phyloP scores from a whole-genome alignment of 768 basidiomycete species.

The Leccinum pellstonianum region DNA sequence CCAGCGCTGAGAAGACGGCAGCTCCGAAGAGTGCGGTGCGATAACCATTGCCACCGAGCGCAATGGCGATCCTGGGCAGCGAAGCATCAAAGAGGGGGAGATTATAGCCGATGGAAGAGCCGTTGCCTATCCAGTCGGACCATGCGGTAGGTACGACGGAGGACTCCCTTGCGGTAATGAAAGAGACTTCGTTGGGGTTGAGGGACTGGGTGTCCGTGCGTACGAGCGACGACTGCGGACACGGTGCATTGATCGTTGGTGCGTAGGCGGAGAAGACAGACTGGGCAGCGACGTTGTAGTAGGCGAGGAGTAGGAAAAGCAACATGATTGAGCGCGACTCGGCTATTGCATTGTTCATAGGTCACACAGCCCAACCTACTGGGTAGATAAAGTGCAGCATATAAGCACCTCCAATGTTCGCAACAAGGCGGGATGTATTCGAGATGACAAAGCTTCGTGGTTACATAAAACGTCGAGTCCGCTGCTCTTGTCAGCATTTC shows the following conservation, averaged over 20 bases:
- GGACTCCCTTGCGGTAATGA: slow-evolving; percentile 43
- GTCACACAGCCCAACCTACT: background rate
- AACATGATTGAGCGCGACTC: background rate
- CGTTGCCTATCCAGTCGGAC: slow-evolving; percentile 59
- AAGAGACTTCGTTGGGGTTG: slow-evolving; percentile 47
- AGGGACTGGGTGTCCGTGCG: slow-evolving; percentile 54
- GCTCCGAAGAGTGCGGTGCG: slow-evolving; percentile 68
- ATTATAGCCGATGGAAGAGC: slow-evolving; percentile 51
- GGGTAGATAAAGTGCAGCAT: too few species aligned
- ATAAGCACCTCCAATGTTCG: background rate
- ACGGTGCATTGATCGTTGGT: slow-evolving; percentile 46
- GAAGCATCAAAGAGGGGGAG: slow-evolving; percentile 39
- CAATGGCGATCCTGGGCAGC: slow-evolving; percentile 58
- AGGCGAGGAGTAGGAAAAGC: background rate
- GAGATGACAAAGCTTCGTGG: slow-evolving; percentile 36
- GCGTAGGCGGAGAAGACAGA: slow-evolving; percentile 48
- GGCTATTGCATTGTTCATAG: slow-evolving; percentile 8
- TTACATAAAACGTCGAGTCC: slow-evolving; percentile 35
- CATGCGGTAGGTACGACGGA: slow-evolving; percentile 48
- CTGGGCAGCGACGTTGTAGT: slow-evolving; percentile 1
- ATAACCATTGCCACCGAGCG: slow-evolving; percentile 69
- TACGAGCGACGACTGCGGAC: slow-evolving; percentile 55
- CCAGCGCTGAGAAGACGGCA: slow-evolving; percentile 54
- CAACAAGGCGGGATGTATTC: background rate
- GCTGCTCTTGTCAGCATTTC: slow-evolving; percentile 35